These are phyloP conservation scores for Vitis cinerea DNA, from an alignment of 164 flowering plant species.

Conservation along the genomic window DNA sequence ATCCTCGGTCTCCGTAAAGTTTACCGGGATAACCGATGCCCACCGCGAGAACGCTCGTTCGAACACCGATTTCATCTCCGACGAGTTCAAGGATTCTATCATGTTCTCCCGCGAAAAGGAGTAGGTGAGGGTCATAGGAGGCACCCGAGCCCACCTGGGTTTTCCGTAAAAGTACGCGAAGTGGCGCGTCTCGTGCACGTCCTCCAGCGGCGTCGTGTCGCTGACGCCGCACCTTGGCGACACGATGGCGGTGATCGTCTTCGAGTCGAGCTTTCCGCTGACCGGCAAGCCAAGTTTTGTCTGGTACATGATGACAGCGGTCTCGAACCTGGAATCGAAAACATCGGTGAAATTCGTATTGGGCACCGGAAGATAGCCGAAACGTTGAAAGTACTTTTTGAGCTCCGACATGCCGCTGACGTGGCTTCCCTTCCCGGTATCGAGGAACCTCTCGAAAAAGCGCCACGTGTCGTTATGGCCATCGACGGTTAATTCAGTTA, in stretches of 20 bases:
- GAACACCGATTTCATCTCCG: slow-evolving; percentile 34
- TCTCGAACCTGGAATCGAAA: slow-evolving; percentile 51
- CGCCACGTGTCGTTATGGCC: slow-evolving; percentile 35
- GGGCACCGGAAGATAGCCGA: slow-evolving; percentile 53
- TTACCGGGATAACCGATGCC: slow-evolving; percentile 57
- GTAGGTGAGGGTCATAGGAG: slow-evolving; percentile 48
- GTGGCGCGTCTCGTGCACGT: slow-evolving; percentile 27
- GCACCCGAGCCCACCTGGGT: slow-evolving; percentile 43
- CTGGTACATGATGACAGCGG: slow-evolving; percentile 65
- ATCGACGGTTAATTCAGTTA: slow-evolving; percentile 19
- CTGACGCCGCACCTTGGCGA: slow-evolving; percentile 69
- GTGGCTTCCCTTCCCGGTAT: slow-evolving; percentile 40
- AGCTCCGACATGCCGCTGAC: slow-evolving; percentile 51
- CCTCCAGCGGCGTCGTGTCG: slow-evolving; percentile 18
- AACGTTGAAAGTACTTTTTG: slow-evolving; percentile 54
- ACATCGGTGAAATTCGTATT: slow-evolving; percentile 37
- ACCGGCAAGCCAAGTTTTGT: slow-evolving; percentile 43
- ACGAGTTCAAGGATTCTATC: slow-evolving; percentile 21
- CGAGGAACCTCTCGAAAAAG: slow-evolving; percentile 38
- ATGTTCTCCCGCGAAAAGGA: slow-evolving; percentile 38
- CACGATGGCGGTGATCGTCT: slow-evolving; percentile 42
- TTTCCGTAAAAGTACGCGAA: slow-evolving; percentile 51
- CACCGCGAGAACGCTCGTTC: slow-evolving; percentile 57
- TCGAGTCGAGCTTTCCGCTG: slow-evolving; percentile 55
- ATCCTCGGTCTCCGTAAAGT: slow-evolving; percentile 33